Evolutionary conservation across 1,284 basidiomycete species (phyloP).

Genomic region (Flammula alnicola): DNA sequence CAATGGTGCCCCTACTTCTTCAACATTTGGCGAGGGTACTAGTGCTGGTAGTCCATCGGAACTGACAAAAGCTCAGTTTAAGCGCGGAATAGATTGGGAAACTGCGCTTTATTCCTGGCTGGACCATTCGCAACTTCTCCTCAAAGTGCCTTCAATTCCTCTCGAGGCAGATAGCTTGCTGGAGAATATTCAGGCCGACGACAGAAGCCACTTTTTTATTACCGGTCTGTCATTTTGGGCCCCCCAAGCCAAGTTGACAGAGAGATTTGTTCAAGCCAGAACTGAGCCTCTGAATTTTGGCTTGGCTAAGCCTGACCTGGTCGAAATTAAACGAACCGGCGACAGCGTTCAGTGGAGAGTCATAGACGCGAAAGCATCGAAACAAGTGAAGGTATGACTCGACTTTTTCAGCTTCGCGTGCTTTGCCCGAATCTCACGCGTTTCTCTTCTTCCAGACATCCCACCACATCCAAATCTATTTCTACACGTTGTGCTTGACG

Average conservation of each 20-base stretch:
- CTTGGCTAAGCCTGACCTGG: conserved; percentile 50
- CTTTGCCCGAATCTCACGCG: neutral
- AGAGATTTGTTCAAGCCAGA: conserved; percentile 37
- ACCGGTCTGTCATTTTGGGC: conserved; percentile 49
- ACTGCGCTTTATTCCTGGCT: conserved; percentile 48
- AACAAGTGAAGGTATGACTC: conserved; percentile 41
- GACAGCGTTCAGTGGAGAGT: conserved; percentile 52
- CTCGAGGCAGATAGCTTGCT: conserved; percentile 37
- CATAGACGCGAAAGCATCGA: conserved; percentile 55
- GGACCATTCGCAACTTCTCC: conserved; percentile 44
- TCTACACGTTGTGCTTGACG: conserved; percentile 49
- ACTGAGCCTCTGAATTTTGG: conserved; percentile 46
- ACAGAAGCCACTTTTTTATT: conserved; percentile 52
- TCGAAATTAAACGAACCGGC: conserved; percentile 44
- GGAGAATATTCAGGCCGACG: conserved; percentile 47
- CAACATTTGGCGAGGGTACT: conserved; percentile 11
- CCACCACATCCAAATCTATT: conserved; percentile 57
- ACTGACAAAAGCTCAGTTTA: conserved; percentile 42
- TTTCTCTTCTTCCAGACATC: conserved; percentile 50
- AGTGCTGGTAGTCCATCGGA: conserved; percentile 29
- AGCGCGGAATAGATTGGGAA: conserved; percentile 57
- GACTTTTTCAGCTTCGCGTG: neutral
- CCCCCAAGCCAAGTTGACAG: conserved; percentile 35
- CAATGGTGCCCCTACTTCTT: conserved; percentile 15
- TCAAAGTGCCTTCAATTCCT: conserved; percentile 42